These are phyloP conservation scores for Phytophthora pisi DNA, from an alignment of 352 stramenopile species.

Conservation along the genomic window DNA sequence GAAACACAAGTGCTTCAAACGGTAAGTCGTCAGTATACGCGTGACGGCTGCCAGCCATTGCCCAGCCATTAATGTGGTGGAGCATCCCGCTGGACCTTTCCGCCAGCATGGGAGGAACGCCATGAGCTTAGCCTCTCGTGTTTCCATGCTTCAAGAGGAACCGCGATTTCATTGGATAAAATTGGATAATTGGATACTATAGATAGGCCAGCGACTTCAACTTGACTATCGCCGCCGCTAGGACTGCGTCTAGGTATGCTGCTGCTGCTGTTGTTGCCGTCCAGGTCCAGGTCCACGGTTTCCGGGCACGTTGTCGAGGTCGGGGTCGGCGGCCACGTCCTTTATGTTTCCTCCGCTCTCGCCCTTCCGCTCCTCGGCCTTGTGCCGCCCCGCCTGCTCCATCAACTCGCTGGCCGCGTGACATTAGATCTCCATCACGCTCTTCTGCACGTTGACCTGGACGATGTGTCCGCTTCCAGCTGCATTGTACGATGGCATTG, in stretches of 20 bases:
- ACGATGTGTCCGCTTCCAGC: conserved; percentile 19
- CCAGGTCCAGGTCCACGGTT: conserved; percentile 35
- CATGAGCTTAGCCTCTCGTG: conserved; percentile 6
- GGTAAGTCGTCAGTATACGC: too few species aligned
- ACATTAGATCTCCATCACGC: conserved; percentile 12
- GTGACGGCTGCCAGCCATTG: too few species aligned
- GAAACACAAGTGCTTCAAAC: too few species aligned
- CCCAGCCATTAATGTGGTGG: too few species aligned
- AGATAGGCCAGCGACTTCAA: conserved; percentile 28
- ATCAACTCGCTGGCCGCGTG: neutral
- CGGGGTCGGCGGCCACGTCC: conserved; percentile 6
- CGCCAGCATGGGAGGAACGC: too few species aligned
- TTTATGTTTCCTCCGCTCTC: neutral
- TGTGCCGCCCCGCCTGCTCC: neutral
- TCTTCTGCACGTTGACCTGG: conserved; percentile 28
- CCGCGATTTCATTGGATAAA: conserved; percentile 33
- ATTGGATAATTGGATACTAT: conserved; percentile 18
- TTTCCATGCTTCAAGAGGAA: conserved; percentile 15
- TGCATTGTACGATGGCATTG: conserved; percentile 51
- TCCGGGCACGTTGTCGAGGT: conserved; percentile 26
- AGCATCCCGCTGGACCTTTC: too few species aligned
- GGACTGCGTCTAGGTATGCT: neutral
- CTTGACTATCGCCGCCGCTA: conserved; percentile 18
- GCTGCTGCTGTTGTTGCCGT: conserved; percentile 22
- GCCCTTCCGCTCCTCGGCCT: neutral